These are phyloP conservation scores for Juglanconis sp. DNA, from an alignment of 2,329 filamentous ascomycete species.

Conservation along the genomic window DNA sequence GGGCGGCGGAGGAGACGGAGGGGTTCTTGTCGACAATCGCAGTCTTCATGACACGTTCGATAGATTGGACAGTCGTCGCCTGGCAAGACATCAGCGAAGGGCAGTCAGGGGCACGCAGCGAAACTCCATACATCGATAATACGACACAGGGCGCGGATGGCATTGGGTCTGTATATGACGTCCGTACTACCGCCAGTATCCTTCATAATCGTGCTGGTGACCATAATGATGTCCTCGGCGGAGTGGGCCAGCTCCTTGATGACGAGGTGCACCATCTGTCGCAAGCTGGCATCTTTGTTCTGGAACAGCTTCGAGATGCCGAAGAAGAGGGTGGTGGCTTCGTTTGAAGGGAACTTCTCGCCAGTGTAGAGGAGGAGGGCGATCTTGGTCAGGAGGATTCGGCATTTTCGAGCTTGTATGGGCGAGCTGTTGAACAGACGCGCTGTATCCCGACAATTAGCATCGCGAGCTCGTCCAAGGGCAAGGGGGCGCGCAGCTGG, in stretches of 20 bases:
- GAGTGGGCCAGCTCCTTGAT: conserved; percentile 96
- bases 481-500: conserved; percentile 22
- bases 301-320: conserved; percentile 99
- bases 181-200: conserved; percentile 95
- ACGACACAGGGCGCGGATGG: conserved; percentile 89
- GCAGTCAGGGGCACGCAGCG: neutral
- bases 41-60: conserved; percentile 97
- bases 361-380: conserved; percentile 93
- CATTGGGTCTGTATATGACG: conserved; percentile 90
- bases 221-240: conserved; percentile 99
- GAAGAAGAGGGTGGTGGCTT: conserved; percentile 98
- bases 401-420: conserved; percentile 94
- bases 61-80: conserved; percentile 93
- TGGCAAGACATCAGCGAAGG: conserved; percentile 35
- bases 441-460: conserved; percentile 54
- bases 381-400: conserved; percentile 95
- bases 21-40: conserved; percentile 99
- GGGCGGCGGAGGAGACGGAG: conserved; percentile 90
- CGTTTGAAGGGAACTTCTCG: conserved; percentile 93
- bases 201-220: conserved; percentile 99
- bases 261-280: conserved; percentile 97
- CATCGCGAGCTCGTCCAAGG: conserved; percentile 23
- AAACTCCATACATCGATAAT: conserved; percentile 80
- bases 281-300: conserved; percentile 96
- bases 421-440: conserved; percentile 97